Evolutionary conservation across 176 grass and related monocot species (phyloP).

Genomic region (Saccharum officinarum): DNA sequence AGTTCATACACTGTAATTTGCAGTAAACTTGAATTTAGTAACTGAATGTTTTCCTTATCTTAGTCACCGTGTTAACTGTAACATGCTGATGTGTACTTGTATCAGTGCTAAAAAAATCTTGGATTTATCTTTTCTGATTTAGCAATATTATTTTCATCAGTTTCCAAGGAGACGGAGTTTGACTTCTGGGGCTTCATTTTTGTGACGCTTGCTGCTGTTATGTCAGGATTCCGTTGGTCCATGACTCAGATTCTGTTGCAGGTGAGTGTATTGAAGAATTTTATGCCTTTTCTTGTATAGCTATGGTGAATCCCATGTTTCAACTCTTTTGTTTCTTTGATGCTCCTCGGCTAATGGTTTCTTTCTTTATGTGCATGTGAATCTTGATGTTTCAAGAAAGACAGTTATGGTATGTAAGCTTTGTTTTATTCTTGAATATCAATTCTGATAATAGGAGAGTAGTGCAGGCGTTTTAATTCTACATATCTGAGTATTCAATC

Average conservation of each 20-base stretch:
- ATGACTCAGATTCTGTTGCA: constrained; percentile 99
- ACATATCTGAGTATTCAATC: constrained; percentile 19
- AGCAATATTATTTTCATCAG: constrained; percentile 44
- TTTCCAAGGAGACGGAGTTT: constrained; percentile 90
- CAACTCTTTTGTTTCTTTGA: constrained; percentile 28
- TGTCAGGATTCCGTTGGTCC: constrained; percentile 98
- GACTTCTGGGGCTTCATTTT: constrained; percentile 99
- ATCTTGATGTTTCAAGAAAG: constrained; percentile 64
- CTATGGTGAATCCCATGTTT: not conserved
- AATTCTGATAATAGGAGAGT: not conserved
- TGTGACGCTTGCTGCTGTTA: constrained; percentile 97
- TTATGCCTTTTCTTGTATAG: not conserved
- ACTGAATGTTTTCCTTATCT: not conserved
- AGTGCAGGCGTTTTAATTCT: not conserved
- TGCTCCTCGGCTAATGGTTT: constrained; percentile 28
- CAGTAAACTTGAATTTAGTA: constrained; percentile 3
- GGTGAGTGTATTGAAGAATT: constrained; percentile 42
- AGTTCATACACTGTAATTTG: not conserved
- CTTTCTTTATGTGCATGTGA: constrained; percentile 47
- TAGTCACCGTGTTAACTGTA: not conserved
- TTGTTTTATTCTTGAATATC: constrained; percentile 14
- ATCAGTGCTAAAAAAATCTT: not conserved
- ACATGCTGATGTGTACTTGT: not conserved
- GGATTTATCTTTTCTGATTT: constrained; percentile 32
- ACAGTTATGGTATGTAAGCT: constrained; percentile 50